Base-by-base conservation (phyloP, 2,329 filamentous ascomycete species). In the Allantophomopsis lycopodina region DNA sequence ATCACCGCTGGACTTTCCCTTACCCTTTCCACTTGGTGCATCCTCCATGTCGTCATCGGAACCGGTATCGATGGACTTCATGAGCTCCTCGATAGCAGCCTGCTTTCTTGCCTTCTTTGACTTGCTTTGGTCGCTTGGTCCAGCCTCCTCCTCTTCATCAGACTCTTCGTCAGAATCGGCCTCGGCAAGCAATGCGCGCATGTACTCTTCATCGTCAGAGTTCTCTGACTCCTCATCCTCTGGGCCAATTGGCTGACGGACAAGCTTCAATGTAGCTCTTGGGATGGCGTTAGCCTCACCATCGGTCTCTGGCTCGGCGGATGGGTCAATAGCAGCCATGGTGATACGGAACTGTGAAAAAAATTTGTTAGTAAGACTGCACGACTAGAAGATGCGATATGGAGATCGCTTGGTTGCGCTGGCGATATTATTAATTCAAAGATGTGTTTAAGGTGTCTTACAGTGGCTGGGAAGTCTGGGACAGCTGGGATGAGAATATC, bases 241-340 rank as follows among this genome's bases (percentile, higher is more conserved):
- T 46, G 68, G 64, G 43, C 64, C 60, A 51, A 73, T 62, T 46
- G 76, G 75, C 56, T 79, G 72, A 60, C 89, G 89, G 59, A 96
- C 73, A 50, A 98, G 72, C 67, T 91, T 94, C 54, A 98, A 69
- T 38, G 91, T 98, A 40, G 91, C 83, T 52, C 88, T 83, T 52
- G 79, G 73, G 45, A 77, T 62, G 42, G 64, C 61, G 52, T 73
- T 73, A 44, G 73, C 62, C 54, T 79, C 76, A 52, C 69, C 71
- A 39, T 73, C 71, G 42, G 70, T 69, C 60, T 85, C 73, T 30
- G 79, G 72, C 51, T 76, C 70, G 53, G 83, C 83, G 55, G 76
- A 86, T 42, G 91, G 91, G 60, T 98, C 89, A 60, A 98, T 81
- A 49, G 91, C 91, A 55, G 93, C 91, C 91, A 98, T 98, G 55